These are phyloP conservation scores for Ganoderma multipileum DNA, from an alignment of 1,284 basidiomycete species.

Conservation along the genomic window DNA sequence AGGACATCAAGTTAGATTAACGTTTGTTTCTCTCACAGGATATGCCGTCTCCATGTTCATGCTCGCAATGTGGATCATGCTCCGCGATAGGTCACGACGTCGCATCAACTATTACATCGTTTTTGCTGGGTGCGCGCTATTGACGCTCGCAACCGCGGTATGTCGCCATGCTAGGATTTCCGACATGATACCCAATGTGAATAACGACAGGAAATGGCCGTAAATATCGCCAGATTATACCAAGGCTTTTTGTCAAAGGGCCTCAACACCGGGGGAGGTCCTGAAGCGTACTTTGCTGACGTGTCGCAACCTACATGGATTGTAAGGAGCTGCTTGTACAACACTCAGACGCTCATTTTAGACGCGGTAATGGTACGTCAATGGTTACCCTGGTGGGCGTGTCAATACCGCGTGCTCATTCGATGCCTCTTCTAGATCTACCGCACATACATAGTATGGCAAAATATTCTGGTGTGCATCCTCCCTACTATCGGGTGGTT, in stretches of 20 bases:
- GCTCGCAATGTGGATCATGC: conserved; percentile 33
- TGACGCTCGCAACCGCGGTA: conserved; percentile 37
- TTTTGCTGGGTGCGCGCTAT: conserved; percentile 27
- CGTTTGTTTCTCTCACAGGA: conserved; percentile 25
- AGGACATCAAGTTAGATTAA: neutral
- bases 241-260: conserved; percentile 1
- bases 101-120: conserved; percentile 31
- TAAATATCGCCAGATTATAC: conserved; percentile 24
- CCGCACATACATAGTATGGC: conserved; percentile 38
- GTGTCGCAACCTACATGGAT: conserved; percentile 34
- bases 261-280: neutral
- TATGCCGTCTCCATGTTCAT: conserved; percentile 39
- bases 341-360: conserved; percentile 24
- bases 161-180: neutral
- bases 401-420: conserved; percentile 19
- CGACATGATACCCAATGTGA: too few species aligned
- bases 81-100: conserved; percentile 26
- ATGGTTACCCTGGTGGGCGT: neutral
- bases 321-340: conserved; percentile 22
- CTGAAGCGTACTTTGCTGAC: conserved; percentile 36
- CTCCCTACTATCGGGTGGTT: conserved; percentile 31
- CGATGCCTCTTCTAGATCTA: conserved; percentile 8
- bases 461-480: conserved; percentile 34
- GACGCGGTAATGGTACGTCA: conserved; percentile 11
- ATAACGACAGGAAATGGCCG: conserved; percentile 33